These are phyloP conservation scores for Eutrema japonicum DNA, from an alignment of 345 rosid genomes.

Conservation along the genomic window DNA sequence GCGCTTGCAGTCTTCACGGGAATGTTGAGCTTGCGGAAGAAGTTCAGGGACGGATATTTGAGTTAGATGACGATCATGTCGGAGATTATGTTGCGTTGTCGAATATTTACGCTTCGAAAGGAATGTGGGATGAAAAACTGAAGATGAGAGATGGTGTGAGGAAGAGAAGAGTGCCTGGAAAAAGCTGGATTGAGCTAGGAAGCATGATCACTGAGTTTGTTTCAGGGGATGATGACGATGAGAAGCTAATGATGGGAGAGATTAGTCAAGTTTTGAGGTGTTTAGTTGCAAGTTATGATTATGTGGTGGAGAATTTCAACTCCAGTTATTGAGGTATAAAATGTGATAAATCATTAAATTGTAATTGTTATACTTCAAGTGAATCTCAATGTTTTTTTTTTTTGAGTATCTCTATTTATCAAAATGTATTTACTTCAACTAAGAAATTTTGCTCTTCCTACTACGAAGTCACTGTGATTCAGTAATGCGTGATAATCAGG, in stretches of 20 bases:
- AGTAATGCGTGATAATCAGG: too few species aligned
- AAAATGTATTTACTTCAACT: too few species aligned
- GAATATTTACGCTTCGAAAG: constrained; percentile 50
- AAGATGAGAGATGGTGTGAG: constrained; percentile 40
- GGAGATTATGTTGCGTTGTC: constrained; percentile 49
- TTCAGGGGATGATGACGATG: constrained; percentile 39
- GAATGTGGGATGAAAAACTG: constrained; percentile 48
- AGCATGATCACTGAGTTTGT: constrained; percentile 46
- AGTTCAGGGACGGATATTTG: constrained; percentile 38
- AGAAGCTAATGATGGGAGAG: constrained; percentile 28
- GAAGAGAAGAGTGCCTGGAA: constrained; percentile 52
- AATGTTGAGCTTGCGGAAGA: constrained; percentile 44
- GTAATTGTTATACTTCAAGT: background rate
- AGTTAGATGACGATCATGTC: constrained; percentile 39
- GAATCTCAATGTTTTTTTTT: background rate
- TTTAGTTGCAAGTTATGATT: constrained; percentile 32
- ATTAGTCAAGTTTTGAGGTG: constrained; percentile 34
- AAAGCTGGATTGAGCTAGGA: constrained; percentile 48
- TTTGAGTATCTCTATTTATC: background rate
- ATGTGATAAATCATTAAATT: background rate
- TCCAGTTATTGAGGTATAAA: background rate
- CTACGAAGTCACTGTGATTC: background rate
- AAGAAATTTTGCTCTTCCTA: too few species aligned
- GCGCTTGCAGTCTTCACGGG: constrained; percentile 43
- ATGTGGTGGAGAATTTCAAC: background rate